Evolutionary conservation across 208 protist species (phyloP).

Genomic region (Trypanosoma scelopori): DNA sequence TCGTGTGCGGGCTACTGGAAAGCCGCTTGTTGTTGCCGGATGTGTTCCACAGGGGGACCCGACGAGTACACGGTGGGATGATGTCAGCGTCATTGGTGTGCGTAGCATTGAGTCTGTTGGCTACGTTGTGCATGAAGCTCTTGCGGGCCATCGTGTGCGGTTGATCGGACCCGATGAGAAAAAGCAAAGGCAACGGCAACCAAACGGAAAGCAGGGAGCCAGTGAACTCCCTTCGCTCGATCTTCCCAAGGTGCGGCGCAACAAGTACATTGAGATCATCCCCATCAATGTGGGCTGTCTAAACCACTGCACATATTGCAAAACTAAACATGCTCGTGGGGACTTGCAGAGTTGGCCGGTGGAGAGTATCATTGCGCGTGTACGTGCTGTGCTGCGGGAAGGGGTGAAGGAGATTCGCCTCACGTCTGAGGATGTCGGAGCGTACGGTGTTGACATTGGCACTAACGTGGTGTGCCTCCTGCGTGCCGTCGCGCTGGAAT

Average conservation of each 20-base stretch:
- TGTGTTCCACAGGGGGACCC: slow-evolving; percentile 80
- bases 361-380: slow-evolving; percentile 47
- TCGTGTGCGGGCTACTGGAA: slow-evolving; percentile 31
- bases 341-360: slow-evolving; percentile 59
- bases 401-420: slow-evolving; percentile 80
- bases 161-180: slow-evolving; percentile 28
- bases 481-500: slow-evolving; percentile 32
- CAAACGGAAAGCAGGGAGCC: slow-evolving; percentile 1
- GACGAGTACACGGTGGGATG: slow-evolving; percentile 23
- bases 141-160: slow-evolving; percentile 68
- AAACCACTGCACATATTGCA: slow-evolving; percentile 91
- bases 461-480: slow-evolving; percentile 52
- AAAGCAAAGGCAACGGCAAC: neutral
- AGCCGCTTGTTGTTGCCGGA: slow-evolving; percentile 57
- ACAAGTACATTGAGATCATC: slow-evolving; percentile 85
- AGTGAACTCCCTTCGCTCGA: slow-evolving; percentile 50
- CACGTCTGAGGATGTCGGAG: slow-evolving; percentile 83
- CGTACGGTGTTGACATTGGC: slow-evolving; percentile 84
- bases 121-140: slow-evolving; percentile 71
- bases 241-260: slow-evolving; percentile 82
- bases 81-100: slow-evolving; percentile 58
- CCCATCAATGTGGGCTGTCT: slow-evolving; percentile 85
- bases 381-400: slow-evolving; percentile 47
- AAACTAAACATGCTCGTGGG: slow-evolving; percentile 89
- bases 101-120: slow-evolving; percentile 66